A percentile compares a stretch with the other conserved stretches of the same genome.
phyloP scores from a whole-genome alignment of 2,329 filamentous ascomycete species.

The Dothideomycetidae sp. region DNA sequence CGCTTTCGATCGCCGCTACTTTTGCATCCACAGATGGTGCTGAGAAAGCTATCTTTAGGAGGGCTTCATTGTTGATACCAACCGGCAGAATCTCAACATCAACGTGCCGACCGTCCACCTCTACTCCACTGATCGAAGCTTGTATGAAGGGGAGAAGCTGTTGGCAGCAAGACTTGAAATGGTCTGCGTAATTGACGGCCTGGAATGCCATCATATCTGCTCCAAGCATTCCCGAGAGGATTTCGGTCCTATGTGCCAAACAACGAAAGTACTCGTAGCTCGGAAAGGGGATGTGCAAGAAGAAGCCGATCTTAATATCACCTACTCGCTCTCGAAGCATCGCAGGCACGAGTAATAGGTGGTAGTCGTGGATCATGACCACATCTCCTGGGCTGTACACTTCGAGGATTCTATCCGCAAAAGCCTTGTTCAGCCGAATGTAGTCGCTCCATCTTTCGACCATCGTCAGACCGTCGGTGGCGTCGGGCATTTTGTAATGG shows the following conservation, averaged over 20 bases:
- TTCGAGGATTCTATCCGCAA: conserved; percentile 76
- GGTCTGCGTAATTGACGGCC: conserved; percentile 85
- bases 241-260: conserved; percentile 73
- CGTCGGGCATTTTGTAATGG: conserved; percentile 91
- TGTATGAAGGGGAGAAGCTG: conserved; percentile 52
- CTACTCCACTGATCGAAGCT: conserved; percentile 77
- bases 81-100: conserved; percentile 90
- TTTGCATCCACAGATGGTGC: conserved; percentile 56
- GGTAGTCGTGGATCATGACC: conserved; percentile 87
- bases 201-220: conserved; percentile 92
- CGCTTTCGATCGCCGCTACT: conserved; percentile 59
- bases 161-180: conserved; percentile 79
- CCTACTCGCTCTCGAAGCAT: conserved; percentile 75
- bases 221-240: conserved; percentile 78
- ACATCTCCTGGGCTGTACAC: conserved; percentile 87
- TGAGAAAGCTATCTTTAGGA: conserved; percentile 60
- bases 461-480: conserved; percentile 69
- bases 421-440: conserved; percentile 81
- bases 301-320: conserved; percentile 89
- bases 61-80: conserved; percentile 75
- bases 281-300: conserved; percentile 84
- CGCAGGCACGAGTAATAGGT: conserved; percentile 76
- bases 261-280: conserved; percentile 92
- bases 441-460: conserved; percentile 84
- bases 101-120: conserved; percentile 77